These are phyloP conservation scores for Fraxinus greggii DNA, from an alignment of 305 asterid species.

Conservation along the genomic window DNA sequence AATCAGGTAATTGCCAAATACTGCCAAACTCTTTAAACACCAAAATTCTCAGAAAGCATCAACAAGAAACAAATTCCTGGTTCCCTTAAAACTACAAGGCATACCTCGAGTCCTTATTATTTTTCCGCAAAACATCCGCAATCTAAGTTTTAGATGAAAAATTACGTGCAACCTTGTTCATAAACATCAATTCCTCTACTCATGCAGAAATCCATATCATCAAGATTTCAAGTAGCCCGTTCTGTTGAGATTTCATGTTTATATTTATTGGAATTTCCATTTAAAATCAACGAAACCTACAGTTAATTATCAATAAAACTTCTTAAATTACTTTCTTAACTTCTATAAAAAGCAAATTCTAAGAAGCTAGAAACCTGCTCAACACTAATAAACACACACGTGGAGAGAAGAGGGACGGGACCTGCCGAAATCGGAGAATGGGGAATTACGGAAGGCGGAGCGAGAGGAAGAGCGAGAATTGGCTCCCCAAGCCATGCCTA, in stretches of 20 bases:
- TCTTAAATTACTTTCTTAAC: neutral
- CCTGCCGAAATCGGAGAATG: conserved; percentile 91
- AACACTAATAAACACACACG: neutral
- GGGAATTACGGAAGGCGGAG: conserved; percentile 59
- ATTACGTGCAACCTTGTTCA: neutral
- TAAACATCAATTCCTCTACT: neutral
- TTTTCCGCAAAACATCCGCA: neutral
- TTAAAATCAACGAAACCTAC: neutral
- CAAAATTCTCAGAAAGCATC: neutral
- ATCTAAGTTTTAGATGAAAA: neutral
- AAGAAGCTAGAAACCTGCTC: neutral
- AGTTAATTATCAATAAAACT: neutral
- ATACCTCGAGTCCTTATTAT: neutral
- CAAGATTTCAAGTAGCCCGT: neutral
- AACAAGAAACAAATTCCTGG: neutral
- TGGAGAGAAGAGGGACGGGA: neutral
- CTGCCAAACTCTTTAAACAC: neutral
- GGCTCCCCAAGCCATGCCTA: conserved; percentile 90
- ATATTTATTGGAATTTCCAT: neutral
- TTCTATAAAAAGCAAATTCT: neutral
- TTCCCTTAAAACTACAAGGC: neutral
- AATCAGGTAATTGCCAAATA: neutral
- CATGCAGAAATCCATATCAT: neutral
- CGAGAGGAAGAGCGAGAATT: conserved; percentile 68
- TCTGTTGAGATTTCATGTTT: neutral